Evolutionary conservation across 2,329 filamentous ascomycete species (phyloP).

Genomic region (Zymoseptoria brevis): DNA sequence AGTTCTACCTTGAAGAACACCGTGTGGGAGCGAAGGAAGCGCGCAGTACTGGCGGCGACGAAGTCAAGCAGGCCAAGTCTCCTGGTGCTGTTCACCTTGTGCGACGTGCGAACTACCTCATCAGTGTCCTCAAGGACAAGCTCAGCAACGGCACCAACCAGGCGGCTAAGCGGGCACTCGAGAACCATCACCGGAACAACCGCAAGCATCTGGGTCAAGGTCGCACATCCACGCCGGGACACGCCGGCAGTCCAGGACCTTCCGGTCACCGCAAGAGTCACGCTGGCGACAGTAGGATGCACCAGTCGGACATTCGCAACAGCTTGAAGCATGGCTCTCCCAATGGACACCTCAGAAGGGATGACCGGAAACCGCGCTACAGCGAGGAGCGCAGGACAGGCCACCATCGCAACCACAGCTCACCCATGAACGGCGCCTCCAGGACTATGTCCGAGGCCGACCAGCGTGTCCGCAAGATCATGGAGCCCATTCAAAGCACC

Average conservation of each 20-base stretch:
- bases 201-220: slow-evolving; percentile 63
- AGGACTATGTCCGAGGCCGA: slow-evolving; percentile 37
- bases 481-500: slow-evolving; percentile 54
- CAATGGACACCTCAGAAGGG: slow-evolving; percentile 32
- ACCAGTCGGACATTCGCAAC: slow-evolving; percentile 26
- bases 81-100: slow-evolving; percentile 97
- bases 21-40: slow-evolving; percentile 97
- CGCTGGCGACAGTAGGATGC: slow-evolving; percentile 28
- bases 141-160: slow-evolving; percentile 56
- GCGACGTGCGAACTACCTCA: slow-evolving; percentile 84
- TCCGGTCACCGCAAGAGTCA: slow-evolving; percentile 29
- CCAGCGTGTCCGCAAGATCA: slow-evolving; percentile 44
- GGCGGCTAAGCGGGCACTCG: slow-evolving; percentile 68
- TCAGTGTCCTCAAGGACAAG: slow-evolving; percentile 90
- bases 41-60: slow-evolving; percentile 63
- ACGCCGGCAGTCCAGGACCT: slow-evolving; percentile 66
- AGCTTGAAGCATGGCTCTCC: slow-evolving; percentile 35
- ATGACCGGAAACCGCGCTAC: slow-evolving; percentile 46
- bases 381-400: slow-evolving; percentile 42
- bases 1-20: slow-evolving; percentile 94
- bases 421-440: slow-evolving; percentile 31
- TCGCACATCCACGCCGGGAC: slow-evolving; percentile 47
- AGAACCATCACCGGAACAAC: slow-evolving; percentile 92
- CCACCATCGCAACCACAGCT: slow-evolving; percentile 34
- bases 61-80: slow-evolving; percentile 68